A percentile compares a stretch with the other conserved stretches of the same genome.
Evolutionary conservation across 768 basidiomycete species (phyloP).

Genomic region (Scleroderma citrinum): DNA sequence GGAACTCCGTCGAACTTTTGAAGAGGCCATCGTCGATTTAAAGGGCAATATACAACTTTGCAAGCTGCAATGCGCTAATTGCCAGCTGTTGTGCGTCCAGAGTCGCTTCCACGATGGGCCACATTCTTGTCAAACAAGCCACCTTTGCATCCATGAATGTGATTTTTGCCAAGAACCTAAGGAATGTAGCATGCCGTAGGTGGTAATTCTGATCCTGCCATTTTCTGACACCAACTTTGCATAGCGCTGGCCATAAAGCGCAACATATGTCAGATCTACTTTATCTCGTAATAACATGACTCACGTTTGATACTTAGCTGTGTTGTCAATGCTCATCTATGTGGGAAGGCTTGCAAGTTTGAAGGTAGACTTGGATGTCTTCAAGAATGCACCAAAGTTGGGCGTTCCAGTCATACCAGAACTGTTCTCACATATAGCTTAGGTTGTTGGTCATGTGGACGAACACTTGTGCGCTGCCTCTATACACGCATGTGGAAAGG

Average conservation of each 20-base stretch:
- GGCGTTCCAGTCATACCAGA: neutral
- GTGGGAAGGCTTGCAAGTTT: conserved; percentile 46
- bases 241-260: conserved; percentile 54
- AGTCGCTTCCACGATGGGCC: conserved; percentile 37
- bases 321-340: conserved; percentile 45
- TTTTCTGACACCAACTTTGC: neutral
- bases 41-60: conserved; percentile 44
- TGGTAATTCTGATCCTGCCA: neutral
- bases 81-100: conserved; percentile 45
- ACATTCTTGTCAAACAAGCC: conserved; percentile 49
- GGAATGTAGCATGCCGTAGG: conserved; percentile 45
- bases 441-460: conserved; percentile 40
- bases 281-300: conserved; percentile 27
- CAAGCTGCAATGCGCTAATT: conserved; percentile 39
- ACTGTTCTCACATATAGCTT: neutral
- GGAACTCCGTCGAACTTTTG: conserved; percentile 38
- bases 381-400: conserved; percentile 45
- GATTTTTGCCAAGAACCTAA: conserved; percentile 34
- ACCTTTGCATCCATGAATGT: conserved; percentile 41
- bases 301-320: conserved; percentile 47
- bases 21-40: conserved; percentile 39
- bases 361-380: conserved; percentile 46
- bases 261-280: conserved; percentile 48
- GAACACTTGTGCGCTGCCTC: conserved; percentile 49
- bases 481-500: conserved; percentile 52